A percentile compares a stretch with the other conserved stretches of the same genome.
These are phyloP conservation scores for Pseudomicrostroma phylloplanum DNA, from an alignment of 1,284 basidiomycete genomes.

Conservation along the genomic window DNA sequence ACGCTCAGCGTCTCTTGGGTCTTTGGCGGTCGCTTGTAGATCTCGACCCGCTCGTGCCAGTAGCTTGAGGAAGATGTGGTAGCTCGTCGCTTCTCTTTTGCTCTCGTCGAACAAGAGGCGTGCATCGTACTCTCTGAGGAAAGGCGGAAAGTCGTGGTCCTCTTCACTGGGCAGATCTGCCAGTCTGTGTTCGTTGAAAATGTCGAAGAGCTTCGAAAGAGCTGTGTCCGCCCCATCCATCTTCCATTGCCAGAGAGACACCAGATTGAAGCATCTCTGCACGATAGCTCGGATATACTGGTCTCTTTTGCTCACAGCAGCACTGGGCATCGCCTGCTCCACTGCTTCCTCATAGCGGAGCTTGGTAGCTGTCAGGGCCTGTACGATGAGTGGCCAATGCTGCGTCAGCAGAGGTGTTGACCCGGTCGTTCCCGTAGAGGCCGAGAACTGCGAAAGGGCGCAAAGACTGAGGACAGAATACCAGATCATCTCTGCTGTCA, in stretches of 20 bases:
- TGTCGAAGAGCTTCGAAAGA: conserved; percentile 64
- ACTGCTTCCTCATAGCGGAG: conserved; percentile 59
- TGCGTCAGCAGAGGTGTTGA: conserved; percentile 57
- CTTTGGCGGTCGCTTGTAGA: conserved; percentile 28
- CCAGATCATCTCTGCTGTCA: conserved; percentile 59
- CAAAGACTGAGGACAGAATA: conserved; percentile 65
- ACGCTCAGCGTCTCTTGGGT: conserved; percentile 36
- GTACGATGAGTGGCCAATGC: conserved; percentile 61
- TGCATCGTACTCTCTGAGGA: conserved; percentile 59
- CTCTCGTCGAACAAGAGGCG: conserved; percentile 9
- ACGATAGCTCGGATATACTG: conserved; percentile 69
- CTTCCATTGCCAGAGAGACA: conserved; percentile 68
- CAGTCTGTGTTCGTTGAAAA: conserved; percentile 75
- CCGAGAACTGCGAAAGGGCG: conserved; percentile 71
- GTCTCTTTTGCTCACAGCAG: conserved; percentile 63
- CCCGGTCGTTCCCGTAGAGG: conserved; percentile 57
- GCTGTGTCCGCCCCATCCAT: conserved; percentile 57
- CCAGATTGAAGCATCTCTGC: conserved; percentile 67
- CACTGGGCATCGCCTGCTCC: conserved; percentile 54
- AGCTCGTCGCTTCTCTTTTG: conserved; percentile 55
- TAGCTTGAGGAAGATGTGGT: conserved; percentile 72
- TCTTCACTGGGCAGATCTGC: conserved; percentile 69
- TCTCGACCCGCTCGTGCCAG: conserved; percentile 58
- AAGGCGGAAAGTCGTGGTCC: conserved; percentile 67
- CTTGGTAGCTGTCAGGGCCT: conserved; percentile 49